These are phyloP conservation scores for Colletotrichum simmondsii DNA, from an alignment of 2,329 filamentous ascomycete genomes.

Conservation along the genomic window DNA sequence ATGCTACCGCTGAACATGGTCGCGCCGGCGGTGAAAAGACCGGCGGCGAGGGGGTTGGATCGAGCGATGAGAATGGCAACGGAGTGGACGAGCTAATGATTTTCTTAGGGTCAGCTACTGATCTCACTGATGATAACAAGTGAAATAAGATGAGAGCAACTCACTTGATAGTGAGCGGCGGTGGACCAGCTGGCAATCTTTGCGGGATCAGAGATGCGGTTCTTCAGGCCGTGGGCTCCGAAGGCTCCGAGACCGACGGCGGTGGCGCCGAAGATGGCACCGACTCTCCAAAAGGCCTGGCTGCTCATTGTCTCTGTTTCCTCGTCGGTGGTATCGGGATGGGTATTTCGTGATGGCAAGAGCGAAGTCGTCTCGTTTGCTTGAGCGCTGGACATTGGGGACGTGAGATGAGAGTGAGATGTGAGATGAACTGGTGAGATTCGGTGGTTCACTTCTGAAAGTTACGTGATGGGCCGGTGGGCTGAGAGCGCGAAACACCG, in stretches of 20 bases:
- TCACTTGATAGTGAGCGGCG: slow-evolving; percentile 75
- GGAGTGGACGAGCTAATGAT: slow-evolving; percentile 68
- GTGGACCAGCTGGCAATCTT: slow-evolving; percentile 71
- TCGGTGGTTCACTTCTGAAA: not conserved
- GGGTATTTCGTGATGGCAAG: not conserved
- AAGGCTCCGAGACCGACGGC: slow-evolving; percentile 73
- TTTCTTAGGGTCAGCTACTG: not conserved
- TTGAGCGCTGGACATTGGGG: slow-evolving; percentile 13
- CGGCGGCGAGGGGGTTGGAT: slow-evolving; percentile 65
- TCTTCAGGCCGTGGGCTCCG: slow-evolving; percentile 75
- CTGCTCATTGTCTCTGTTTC: slow-evolving; percentile 36
- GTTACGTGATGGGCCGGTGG: not conserved
- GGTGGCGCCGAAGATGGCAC: slow-evolving; percentile 70
- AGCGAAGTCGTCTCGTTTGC: slow-evolving; percentile 15
- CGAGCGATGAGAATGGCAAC: slow-evolving; percentile 69
- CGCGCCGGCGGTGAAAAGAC: slow-evolving; percentile 72
- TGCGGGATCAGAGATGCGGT: slow-evolving; percentile 66
- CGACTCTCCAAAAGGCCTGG: slow-evolving; percentile 67
- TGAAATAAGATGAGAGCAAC: not conserved
- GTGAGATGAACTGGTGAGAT: not conserved
- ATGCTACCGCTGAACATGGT: slow-evolving; percentile 75
- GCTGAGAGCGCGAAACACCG: not conserved
- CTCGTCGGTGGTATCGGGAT: not conserved
- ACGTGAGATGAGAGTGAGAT: not conserved
- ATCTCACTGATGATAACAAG: not conserved